Base-by-base conservation (phyloP, 2,329 filamentous ascomycete genomes). In the Monilinia polystroma region DNA sequence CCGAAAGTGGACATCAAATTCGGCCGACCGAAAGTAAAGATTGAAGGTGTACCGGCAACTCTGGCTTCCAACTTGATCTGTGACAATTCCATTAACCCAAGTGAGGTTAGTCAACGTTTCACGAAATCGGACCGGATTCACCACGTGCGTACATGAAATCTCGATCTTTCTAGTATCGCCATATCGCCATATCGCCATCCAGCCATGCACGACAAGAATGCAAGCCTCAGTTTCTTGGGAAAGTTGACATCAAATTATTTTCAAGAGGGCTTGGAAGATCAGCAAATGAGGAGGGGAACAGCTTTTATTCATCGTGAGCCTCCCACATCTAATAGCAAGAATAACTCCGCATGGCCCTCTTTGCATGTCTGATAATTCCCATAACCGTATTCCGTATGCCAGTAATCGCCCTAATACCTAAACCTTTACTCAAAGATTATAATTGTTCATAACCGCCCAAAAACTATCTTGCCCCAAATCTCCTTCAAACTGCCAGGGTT, bases 381-480 rank as follows among this genome's bases (percentile, higher is more conserved):
- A 8, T 18, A 35, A 38, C 47, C 26, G 6, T 49, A n/a, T n/a
- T 18, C 26, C 26, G 12, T 32, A 10, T 47, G 14, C 11, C 32
- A 41, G 35, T 26, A 12, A 16, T 18, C 12, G n/a, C 41, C 26
- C 43, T 26, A 23, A 58, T 20, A 8, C 41, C 18, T 7, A 35
- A n/a, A 11, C 4, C 26, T 32, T 35, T 18, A 35, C 29, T 60
- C 16, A 63, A 43, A 38, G 68, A 59, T 71, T 72, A 66, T 74
- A 75, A 55, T 80, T 81, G 72, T 86, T 86, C 71, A 86, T 73
- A 67, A 85, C 75, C 49, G 81, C 82, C 84, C 84, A 86, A 66
- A 86, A 80, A 55, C 83, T 85, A 70, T 85, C 83, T 58, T 80
- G 79, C 3, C 80, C 80, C 75, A 85, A 85, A 66, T 81, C 83